Base-by-base conservation (phyloP, 2,329 filamentous ascomycete species). In the Penicillium sp. region DNA sequence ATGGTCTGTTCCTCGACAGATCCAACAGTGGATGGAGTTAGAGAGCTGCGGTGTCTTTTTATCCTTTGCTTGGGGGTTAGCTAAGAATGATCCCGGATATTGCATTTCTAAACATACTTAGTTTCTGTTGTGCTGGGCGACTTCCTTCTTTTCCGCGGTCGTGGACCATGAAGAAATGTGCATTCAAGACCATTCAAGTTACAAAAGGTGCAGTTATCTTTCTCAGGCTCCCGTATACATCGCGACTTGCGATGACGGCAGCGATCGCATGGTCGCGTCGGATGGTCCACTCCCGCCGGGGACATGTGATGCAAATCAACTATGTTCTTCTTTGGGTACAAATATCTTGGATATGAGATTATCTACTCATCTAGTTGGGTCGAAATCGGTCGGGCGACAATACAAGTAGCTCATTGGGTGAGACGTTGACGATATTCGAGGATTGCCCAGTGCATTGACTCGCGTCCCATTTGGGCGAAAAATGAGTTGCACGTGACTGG, bases 121-220 rank as follows among this genome's bases (percentile, higher is more conserved):
- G 17, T 12, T 19, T 38, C 37, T 38, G 37, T 6, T 38, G 37
- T n/a, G 37, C 37, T 19, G 8, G 37, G n/a, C 37, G 37, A 38
- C 37, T 19, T 38, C 8, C 37, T 38, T n/a, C 37, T 38, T 38
- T 38, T 38, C 37, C 37, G 37, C 4, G 37, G 83, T 8, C 40
- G 47, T 13, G 25, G 43, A 31, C 43, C 19, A 45, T 56, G 47
- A 23, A 56, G 54, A 33, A 56, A 51, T 7, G 54, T 56, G 33
- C 54, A 51, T 47, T 46, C 48, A n/a, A 51, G 47, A 29, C 43
- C 17, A 41, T 56, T 42, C 54, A 51, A 23, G 6, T 47, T 42
- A 19, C 54, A 56, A 12, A 49, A 51, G 12, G 40, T 56, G 33
- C 54, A 56, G 19, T 41, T 56, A 7, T 38, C 48, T 51, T 51